phyloP scores from a whole-genome alignment of 1,284 basidiomycete genomes.

The Austroboletus novae-zelandiae region DNA sequence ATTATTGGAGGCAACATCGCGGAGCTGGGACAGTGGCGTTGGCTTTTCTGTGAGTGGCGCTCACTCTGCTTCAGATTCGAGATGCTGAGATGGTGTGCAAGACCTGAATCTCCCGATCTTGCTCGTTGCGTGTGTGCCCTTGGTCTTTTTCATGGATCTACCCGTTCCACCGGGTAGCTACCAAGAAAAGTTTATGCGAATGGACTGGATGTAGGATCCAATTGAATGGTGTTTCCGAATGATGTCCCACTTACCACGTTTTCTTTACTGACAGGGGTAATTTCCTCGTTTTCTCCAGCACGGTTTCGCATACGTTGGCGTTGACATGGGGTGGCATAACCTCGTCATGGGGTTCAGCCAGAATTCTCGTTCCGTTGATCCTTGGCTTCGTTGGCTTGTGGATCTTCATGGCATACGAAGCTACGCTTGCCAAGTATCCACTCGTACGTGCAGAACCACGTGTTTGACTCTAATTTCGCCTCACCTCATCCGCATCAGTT shows the following conservation, averaged over 20 bases:
- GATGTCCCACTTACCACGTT: background rate
- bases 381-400: slow-evolving; percentile 11
- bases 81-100: background rate
- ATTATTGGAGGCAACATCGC: slow-evolving; percentile 38
- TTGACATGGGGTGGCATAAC: slow-evolving; percentile 6
- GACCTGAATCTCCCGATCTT: slow-evolving; percentile 10
- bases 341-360: slow-evolving; percentile 9
- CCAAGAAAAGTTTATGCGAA: slow-evolving; percentile 4
- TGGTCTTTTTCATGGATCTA: slow-evolving; percentile 2
- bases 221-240: background rate
- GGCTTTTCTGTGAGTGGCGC: slow-evolving; percentile 34
- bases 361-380: slow-evolving; percentile 11
- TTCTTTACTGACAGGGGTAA: slow-evolving; percentile 1
- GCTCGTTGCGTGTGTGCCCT: background rate
- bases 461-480: background rate
- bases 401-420: slow-evolving; percentile 11
- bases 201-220: slow-evolving; percentile 11
- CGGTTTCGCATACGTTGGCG: background rate
- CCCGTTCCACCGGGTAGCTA: slow-evolving; percentile 1
- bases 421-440: slow-evolving; percentile 6
- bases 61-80: background rate
- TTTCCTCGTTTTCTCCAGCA: slow-evolving; percentile 4
- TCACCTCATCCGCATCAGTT: slow-evolving; percentile 5
- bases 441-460: slow-evolving; percentile 5
- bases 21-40: slow-evolving; percentile 37